These are phyloP conservation scores for Jaltomata sinuosa DNA, from an alignment of 257 asterid genomes.

Conservation along the genomic window DNA sequence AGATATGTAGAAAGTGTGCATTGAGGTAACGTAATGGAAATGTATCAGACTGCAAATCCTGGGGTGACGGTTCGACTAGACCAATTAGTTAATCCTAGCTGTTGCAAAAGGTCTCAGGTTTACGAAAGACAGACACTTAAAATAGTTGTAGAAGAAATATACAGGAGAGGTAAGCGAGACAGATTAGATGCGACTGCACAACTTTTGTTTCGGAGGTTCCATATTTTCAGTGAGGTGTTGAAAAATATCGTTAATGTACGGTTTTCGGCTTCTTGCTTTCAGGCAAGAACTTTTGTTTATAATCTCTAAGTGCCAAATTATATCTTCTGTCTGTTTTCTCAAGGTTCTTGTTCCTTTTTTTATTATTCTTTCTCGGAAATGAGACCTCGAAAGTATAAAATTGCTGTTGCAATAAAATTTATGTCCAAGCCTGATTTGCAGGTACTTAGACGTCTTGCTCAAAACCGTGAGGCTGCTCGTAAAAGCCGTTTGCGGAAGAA, in stretches of 20 bases:
- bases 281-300: background rate
- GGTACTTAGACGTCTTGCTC: slow-evolving; percentile 92
- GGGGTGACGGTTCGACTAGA: background rate
- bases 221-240: background rate
- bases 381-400: background rate
- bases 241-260: background rate
- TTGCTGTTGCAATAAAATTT: background rate
- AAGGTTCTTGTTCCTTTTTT: background rate
- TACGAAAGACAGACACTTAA: background rate
- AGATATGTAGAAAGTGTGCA: background rate
- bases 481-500: slow-evolving; percentile 85
- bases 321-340: background rate
- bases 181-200: background rate
- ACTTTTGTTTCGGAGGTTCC: background rate
- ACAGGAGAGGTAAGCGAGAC: background rate
- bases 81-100: background rate
- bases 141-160: background rate
- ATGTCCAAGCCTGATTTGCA: slow-evolving; percentile 10
- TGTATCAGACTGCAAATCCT: background rate
- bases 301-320: background rate
- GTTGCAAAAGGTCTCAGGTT: background rate
- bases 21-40: background rate
- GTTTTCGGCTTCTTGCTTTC: background rate
- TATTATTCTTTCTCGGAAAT: background rate
- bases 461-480: slow-evolving; percentile 98